Conservation (phyloP, 345 rosid genomes). For the Psidium friedrichsthalianum region DNA sequence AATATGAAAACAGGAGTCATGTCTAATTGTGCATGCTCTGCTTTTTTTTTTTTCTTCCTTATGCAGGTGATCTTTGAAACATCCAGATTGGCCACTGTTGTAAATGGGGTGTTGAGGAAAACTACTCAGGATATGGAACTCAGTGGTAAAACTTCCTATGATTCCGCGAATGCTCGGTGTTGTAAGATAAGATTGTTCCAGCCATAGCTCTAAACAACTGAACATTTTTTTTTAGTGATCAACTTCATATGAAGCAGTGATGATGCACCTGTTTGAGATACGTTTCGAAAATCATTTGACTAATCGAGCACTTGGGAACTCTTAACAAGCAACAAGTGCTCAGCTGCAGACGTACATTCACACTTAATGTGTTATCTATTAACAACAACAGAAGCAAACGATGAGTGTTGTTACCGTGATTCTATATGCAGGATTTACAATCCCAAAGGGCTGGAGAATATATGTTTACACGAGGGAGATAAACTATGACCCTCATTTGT, state of each 20-base stretch:
- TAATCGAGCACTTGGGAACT: background rate
- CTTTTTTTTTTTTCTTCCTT: background rate
- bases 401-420: background rate
- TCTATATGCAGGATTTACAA: constrained; percentile 19
- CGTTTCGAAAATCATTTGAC: background rate
- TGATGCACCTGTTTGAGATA: background rate
- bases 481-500: constrained; percentile 56
- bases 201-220: background rate
- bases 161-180: background rate
- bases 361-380: background rate
- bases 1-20: background rate
- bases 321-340: background rate
- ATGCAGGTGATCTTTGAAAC: constrained; percentile 67
- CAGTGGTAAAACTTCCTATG: constrained; percentile 22
- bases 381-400: background rate
- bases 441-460: constrained; percentile 50
- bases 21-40: background rate
- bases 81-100: constrained; percentile 68
- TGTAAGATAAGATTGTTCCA: background rate
- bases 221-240: background rate
- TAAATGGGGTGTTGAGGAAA: constrained; percentile 76
- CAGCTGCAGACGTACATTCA: background rate
- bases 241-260: background rate
- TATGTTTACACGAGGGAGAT: constrained; percentile 62
- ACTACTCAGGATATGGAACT: constrained; percentile 56